Conservation (phyloP, 352 stramenopile genomes). For the Phytophthora capsici region DNA sequence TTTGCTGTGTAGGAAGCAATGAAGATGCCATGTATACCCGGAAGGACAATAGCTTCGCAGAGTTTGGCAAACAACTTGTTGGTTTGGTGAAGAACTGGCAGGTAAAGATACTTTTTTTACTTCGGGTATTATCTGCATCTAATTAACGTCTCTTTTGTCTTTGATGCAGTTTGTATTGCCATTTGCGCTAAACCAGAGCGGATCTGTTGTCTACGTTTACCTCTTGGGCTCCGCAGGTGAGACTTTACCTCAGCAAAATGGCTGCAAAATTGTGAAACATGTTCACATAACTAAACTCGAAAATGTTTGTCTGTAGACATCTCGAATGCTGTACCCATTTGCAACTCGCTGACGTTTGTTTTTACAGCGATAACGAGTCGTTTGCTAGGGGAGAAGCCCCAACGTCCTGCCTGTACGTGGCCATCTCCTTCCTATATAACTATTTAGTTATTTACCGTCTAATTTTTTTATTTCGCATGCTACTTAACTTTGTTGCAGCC, state of each 20-base stretch:
- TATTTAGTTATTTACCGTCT: neutral
- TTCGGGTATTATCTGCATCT: neutral
- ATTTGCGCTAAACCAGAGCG: constrained; percentile 85
- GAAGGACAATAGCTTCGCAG: constrained; percentile 59
- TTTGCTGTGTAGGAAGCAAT: constrained; percentile 47
- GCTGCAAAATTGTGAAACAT: neutral
- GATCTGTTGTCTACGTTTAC: constrained; percentile 82
- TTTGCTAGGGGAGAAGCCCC: constrained; percentile 73
- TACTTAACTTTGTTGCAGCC: constrained; percentile 27
- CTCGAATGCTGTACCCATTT: constrained; percentile 87
- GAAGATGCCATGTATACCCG: constrained; percentile 60
- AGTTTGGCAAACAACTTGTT: constrained; percentile 57
- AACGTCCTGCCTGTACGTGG: constrained; percentile 69
- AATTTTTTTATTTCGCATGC: constrained; percentile 2
- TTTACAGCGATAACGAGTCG: constrained; percentile 87
- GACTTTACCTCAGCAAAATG: constrained; percentile 2
- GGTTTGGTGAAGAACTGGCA: constrained; percentile 76
- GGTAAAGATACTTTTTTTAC: constrained; percentile 32
- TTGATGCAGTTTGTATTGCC: constrained; percentile 75
- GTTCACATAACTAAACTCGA: neutral
- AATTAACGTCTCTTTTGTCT: neutral
- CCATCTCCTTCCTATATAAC: neutral
- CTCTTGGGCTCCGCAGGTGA: constrained; percentile 76
- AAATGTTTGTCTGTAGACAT: constrained; percentile 54
- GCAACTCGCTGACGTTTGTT: constrained; percentile 89